Base-by-base conservation (phyloP, 2,329 filamentous ascomycete genomes). In the Claviceps capensis region DNA sequence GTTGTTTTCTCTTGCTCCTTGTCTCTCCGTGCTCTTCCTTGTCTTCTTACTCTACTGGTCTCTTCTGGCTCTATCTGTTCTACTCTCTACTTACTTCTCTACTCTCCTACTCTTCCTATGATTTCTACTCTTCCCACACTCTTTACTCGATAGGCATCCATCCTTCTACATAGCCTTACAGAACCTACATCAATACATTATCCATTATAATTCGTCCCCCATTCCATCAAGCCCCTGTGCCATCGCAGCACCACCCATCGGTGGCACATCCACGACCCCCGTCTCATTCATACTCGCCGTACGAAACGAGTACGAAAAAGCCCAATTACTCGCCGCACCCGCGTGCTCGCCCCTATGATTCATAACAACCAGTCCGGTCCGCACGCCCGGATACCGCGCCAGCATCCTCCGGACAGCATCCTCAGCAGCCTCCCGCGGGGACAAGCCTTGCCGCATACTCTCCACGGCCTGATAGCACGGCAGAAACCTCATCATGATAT, bases 401-500 rank as follows among this genome's bases (percentile, higher is more conserved):
- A 76, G 45, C 72, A 79, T 78, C 16, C 76, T 65, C 1, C 58
- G 51, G 0, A 79, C 74, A 0, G 69, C 74, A 52, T 79, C 74
- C 47, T 74, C 68, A 0, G 76, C 76, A 0, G 76, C 76, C 5
- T 36, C 70, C 66, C 4, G 59, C 0, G 76, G 74, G 0, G 61
- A 61, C 69, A 78, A 70, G 1, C 76, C 76, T 1, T 59, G 62
- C 11, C 76, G 65, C 60, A 79, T 54, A 53, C 66, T 77, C 64
- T 79, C 76, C 1, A 79, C 71, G 1, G 76, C 76, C 58, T 79
- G 76, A 57, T 79, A 79, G 58, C 76, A 79, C 0, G 76, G 76
- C 23, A 79, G 59, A 55, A 78, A 77, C 4, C 75, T 69, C 71
- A 78, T 75, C 75, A 79, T 77, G 53, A 78, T 62, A 57, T 79